These are phyloP conservation scores for Bryoglossum gracile DNA, from an alignment of 495 filamentous ascomycete species.

Conservation along the genomic window DNA sequence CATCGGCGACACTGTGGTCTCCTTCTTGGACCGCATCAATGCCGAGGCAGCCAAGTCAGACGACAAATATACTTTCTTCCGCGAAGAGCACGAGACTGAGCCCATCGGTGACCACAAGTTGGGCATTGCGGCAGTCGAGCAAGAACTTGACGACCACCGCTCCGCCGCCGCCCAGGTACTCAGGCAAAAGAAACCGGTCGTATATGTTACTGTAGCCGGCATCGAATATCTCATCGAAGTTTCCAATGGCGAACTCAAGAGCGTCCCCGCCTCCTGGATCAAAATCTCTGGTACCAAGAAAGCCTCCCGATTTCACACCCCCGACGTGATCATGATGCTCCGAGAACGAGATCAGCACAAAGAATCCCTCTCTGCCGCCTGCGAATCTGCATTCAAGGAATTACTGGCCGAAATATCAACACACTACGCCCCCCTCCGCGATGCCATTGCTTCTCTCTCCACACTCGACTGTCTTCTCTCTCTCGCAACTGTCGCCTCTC, in stretches of 20 bases:
- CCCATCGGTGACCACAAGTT: conserved; percentile 80
- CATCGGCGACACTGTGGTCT: conserved; percentile 61
- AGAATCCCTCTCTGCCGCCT: conserved; percentile 85
- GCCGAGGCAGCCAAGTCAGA: conserved; percentile 73
- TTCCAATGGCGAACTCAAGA: conserved; percentile 67
- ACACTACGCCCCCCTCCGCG: conserved; percentile 82
- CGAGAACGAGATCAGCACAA: conserved; percentile 92
- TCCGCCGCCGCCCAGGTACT: conserved; percentile 60
- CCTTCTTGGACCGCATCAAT: conserved; percentile 80
- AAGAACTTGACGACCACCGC: conserved; percentile 74
- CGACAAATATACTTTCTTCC: conserved; percentile 93
- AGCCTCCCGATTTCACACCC: conserved; percentile 88
- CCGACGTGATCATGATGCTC: conserved; percentile 73
- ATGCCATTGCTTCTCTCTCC: conserved; percentile 78
- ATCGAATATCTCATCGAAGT: conserved; percentile 96
- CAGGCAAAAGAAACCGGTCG: conserved; percentile 57
- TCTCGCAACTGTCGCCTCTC: conserved; percentile 70
- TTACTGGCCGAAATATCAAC: conserved; percentile 66
- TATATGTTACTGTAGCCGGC: conserved; percentile 73
- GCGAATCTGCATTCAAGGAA: conserved; percentile 70
- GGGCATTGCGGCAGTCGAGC: conserved; percentile 86
- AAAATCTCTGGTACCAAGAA: conserved; percentile 95
- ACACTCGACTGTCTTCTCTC: conserved; percentile 87
- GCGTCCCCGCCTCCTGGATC: conserved; percentile 85
- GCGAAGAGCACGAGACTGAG: conserved; percentile 76